Percentiles rank a stretch among this genome's conserved stretches.
Evolutionary conservation across 331 rosid genomes (phyloP).

Genomic region (Quercus phellos): DNA sequence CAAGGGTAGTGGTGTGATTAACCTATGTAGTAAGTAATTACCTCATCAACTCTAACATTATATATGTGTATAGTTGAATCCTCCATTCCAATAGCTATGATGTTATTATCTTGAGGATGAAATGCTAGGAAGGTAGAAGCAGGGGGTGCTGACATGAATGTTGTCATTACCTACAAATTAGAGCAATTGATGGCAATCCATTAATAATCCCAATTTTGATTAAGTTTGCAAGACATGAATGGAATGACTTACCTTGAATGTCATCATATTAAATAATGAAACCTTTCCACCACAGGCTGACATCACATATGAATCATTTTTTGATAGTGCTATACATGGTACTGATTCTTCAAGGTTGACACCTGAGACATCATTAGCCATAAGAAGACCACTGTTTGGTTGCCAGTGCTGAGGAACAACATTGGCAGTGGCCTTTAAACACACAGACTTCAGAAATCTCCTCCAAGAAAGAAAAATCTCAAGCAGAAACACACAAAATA

Average conservation of each 20-base stretch:
- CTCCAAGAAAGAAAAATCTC: not conserved
- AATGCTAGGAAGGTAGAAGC: slow-evolving; percentile 75
- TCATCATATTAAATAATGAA: slow-evolving; percentile 78
- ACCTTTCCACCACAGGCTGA: slow-evolving; percentile 89
- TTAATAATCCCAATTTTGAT: slow-evolving; percentile 4
- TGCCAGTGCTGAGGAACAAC: slow-evolving; percentile 81
- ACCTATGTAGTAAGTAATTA: slow-evolving; percentile 23
- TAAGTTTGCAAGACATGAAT: not conserved
- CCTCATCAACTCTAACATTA: slow-evolving; percentile 80
- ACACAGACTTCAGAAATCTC: slow-evolving; percentile 30
- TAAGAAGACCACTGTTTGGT: slow-evolving; percentile 78
- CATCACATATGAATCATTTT: slow-evolving; percentile 81
- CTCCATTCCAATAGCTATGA: slow-evolving; percentile 91
- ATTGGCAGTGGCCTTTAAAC: slow-evolving; percentile 73
- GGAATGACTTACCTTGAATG: slow-evolving; percentile 52
- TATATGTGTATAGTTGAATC: slow-evolving; percentile 81
- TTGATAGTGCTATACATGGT: slow-evolving; percentile 84
- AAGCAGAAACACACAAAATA: not conserved
- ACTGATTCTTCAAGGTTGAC: slow-evolving; percentile 84
- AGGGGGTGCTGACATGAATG: slow-evolving; percentile 77
- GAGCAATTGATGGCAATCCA: slow-evolving; percentile 12
- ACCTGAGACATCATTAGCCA: slow-evolving; percentile 71
- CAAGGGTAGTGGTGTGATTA: not conserved
- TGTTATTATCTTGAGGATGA: slow-evolving; percentile 84
- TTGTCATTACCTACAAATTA: slow-evolving; percentile 70